Evolutionary conservation across 306 rosid species (phyloP).

Genomic region (Senna siamea): DNA sequence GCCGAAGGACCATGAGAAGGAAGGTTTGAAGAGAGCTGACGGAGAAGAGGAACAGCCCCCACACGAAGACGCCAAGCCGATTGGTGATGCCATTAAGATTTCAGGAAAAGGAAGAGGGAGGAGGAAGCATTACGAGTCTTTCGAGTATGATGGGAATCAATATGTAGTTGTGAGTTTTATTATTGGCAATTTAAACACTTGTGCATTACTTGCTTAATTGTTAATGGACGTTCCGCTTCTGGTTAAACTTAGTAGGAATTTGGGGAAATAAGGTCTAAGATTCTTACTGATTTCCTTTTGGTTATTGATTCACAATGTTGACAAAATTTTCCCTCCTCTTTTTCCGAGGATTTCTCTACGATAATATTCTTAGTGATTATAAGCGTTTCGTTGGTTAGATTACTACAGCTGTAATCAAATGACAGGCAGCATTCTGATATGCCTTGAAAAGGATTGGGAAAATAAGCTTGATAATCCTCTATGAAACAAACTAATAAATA

Average conservation of each 20-base stretch:
- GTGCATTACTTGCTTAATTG: neutral
- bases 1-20: constrained; percentile 25
- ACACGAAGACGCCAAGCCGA: constrained; percentile 72
- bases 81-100: constrained; percentile 70
- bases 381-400: constrained; percentile 1
- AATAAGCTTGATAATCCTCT: neutral
- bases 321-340: neutral
- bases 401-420: neutral
- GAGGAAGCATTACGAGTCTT: constrained; percentile 66
- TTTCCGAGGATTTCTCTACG: neutral
- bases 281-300: neutral
- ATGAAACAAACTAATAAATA: neutral
- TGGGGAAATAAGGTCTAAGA: too few species aligned
- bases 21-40: constrained; percentile 7
- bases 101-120: constrained; percentile 80
- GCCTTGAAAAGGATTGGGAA: neutral
- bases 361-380: neutral
- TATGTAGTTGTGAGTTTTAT: constrained; percentile 60
- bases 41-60: constrained; percentile 49
- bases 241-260: neutral
- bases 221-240: neutral
- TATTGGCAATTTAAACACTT: neutral
- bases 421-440: neutral
- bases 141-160: constrained; percentile 76
- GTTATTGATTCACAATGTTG: neutral